A percentile compares a stretch with the other conserved stretches of the same genome.
These are phyloP conservation scores for Dichomitus squalens DNA, from an alignment of 1,284 basidiomycete genomes.

Conservation along the genomic window DNA sequence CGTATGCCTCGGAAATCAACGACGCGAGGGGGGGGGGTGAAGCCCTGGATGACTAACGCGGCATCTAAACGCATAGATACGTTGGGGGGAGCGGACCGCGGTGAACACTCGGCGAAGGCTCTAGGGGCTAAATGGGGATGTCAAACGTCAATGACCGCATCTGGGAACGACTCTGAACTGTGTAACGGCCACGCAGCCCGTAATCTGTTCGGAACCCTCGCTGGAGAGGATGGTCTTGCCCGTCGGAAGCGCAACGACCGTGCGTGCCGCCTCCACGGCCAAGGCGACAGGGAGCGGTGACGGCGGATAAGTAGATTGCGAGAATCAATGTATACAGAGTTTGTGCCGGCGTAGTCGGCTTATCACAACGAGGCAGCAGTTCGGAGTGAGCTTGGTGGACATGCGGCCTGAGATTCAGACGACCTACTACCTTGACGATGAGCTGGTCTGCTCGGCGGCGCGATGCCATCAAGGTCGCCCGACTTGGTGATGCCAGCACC, in stretches of 20 bases:
- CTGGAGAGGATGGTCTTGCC: slow-evolving; percentile 55
- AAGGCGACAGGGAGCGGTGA: slow-evolving; percentile 69
- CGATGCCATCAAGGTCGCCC: not conserved
- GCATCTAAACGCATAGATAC: slow-evolving; percentile 70
- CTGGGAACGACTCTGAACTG: not conserved
- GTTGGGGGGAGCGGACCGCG: slow-evolving; percentile 55
- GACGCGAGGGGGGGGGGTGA: not conserved
- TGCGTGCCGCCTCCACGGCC: slow-evolving; percentile 82
- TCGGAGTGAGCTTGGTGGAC: not conserved
- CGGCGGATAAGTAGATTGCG: slow-evolving; percentile 59
- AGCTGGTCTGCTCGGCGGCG: not conserved
- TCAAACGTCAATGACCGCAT: not conserved
- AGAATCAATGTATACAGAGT: slow-evolving; percentile 86
- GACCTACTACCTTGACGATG: not conserved
- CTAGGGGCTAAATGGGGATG: slow-evolving; percentile 44
- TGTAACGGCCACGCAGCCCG: slow-evolving; percentile 55
- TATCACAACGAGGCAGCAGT: slow-evolving; percentile 23
- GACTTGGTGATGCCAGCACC: not conserved
- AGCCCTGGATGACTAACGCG: slow-evolving; percentile 46
- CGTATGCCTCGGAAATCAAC: not conserved
- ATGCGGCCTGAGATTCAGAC: not conserved
- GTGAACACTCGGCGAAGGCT: slow-evolving; percentile 33
- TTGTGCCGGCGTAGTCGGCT: slow-evolving; percentile 73
- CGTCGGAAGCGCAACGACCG: slow-evolving; percentile 70
- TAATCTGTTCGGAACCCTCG: slow-evolving; percentile 58